Conservation (phyloP, 73 alveolate genomes). For the Tetrahymena malaccensis region DNA sequence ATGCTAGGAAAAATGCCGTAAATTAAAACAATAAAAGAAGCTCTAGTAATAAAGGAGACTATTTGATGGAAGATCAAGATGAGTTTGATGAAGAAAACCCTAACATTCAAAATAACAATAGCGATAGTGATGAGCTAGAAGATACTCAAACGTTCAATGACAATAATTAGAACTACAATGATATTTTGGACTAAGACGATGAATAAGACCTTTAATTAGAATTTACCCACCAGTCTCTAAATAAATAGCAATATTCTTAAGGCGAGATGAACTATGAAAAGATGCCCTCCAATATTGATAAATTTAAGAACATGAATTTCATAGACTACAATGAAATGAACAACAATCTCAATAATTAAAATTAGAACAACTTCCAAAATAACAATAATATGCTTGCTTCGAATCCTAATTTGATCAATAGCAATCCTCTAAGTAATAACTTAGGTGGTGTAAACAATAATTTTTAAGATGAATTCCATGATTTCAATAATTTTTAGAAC, state of each 20-base stretch:
- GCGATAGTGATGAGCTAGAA: not conserved
- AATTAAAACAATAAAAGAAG: not conserved
- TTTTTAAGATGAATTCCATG: not conserved
- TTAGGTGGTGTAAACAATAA: not conserved
- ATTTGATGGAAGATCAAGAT: not conserved
- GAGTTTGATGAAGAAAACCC: not conserved
- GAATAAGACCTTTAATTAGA: not conserved
- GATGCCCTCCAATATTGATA: not conserved
- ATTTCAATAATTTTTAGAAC: not conserved
- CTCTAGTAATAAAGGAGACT: not conserved
- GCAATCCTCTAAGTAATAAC: not conserved
- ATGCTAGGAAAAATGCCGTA: not conserved
- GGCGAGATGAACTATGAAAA: not conserved
- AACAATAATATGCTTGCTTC: not conserved
- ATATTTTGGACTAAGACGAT: not conserved
- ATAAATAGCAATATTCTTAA: not conserved
- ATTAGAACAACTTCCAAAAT: not conserved
- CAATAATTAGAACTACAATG: not conserved
- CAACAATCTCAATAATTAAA: not conserved
- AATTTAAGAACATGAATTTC: not conserved
- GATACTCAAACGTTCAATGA: not conserved
- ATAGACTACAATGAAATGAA: not conserved
- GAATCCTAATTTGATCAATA: not conserved
- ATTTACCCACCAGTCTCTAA: not conserved
- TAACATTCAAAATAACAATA: not conserved